Conservation (phyloP, 1,284 basidiomycete genomes). For the Moesziomyces parantarcticus region DNA sequence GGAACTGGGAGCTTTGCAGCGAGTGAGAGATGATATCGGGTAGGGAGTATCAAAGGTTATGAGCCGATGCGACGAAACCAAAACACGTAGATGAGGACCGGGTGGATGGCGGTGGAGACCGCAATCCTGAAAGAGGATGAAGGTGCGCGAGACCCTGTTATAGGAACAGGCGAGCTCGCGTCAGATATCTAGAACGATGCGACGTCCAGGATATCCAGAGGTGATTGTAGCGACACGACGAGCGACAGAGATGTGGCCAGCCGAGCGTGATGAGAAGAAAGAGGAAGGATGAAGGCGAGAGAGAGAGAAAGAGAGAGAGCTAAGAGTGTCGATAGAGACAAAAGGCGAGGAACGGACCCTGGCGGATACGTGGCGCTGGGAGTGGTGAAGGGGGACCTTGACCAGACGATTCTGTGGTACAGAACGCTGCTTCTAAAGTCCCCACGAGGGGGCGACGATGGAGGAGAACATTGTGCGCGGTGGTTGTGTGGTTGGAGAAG, state of each 20-base stretch:
- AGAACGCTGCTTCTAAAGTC: conserved; percentile 35
- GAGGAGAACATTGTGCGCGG: conserved; percentile 17
- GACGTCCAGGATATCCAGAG: conserved; percentile 19
- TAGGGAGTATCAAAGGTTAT: conserved; percentile 15
- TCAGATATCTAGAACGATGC: conserved; percentile 21
- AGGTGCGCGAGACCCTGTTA: conserved; percentile 19
- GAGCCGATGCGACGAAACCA: conserved; percentile 52
- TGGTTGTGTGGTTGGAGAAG: background rate
- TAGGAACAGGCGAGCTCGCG: conserved; percentile 15
- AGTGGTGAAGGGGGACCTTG: conserved; percentile 19
- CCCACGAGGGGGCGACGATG: conserved; percentile 42
- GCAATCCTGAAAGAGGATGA: conserved; percentile 24
- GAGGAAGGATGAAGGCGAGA: conserved; percentile 1
- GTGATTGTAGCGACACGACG: conserved; percentile 1
- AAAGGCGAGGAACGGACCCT: background rate
- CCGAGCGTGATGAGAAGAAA: background rate
- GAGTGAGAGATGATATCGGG: conserved; percentile 1
- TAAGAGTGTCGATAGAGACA: background rate
- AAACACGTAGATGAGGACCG: conserved; percentile 52
- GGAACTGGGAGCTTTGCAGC: conserved; percentile 1
- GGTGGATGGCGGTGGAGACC: conserved; percentile 29
- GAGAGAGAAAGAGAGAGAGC: conserved; percentile 1
- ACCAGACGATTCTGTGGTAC: conserved; percentile 18
- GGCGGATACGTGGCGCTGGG: too few species aligned
- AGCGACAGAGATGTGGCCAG: conserved; percentile 13